Percentiles rank a stretch among this genome's conserved stretches.
Evolutionary conservation across 2,329 filamentous ascomycete genomes (phyloP).

Genomic region (Amphichorda felina): DNA sequence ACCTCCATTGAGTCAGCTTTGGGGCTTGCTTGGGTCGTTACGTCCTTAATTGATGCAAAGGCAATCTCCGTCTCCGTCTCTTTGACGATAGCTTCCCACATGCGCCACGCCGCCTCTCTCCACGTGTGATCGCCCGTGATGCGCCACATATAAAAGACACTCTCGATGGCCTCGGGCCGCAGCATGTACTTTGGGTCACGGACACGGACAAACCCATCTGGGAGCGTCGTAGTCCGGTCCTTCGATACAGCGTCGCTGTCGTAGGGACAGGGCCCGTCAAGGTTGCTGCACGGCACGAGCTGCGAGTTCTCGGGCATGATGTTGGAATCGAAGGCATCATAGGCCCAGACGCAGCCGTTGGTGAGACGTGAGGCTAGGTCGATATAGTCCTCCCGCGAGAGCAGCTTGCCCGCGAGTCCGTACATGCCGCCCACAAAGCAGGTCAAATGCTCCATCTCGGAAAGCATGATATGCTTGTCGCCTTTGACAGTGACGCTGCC

Average conservation of each 20-base stretch:
- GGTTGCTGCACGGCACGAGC: slow-evolving; percentile 21
- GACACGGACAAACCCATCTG: slow-evolving; percentile 46
- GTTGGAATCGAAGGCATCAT: slow-evolving; percentile 33
- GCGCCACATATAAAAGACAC: slow-evolving; percentile 38
- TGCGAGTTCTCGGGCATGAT: slow-evolving; percentile 41
- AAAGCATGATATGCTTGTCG: slow-evolving; percentile 14
- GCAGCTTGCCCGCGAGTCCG: slow-evolving; percentile 52
- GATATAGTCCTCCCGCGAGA: slow-evolving; percentile 34
- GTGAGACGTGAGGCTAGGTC: slow-evolving; percentile 34
- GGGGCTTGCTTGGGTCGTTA: slow-evolving; percentile 14
- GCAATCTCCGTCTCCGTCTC: slow-evolving; percentile 31
- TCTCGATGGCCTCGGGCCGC: slow-evolving; percentile 40
- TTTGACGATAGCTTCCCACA: slow-evolving; percentile 30
- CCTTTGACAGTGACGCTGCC: slow-evolving; percentile 23
- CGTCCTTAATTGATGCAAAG: slow-evolving; percentile 27
- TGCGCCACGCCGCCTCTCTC: slow-evolving; percentile 32
- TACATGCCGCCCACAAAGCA: slow-evolving; percentile 66
- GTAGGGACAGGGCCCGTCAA: slow-evolving; percentile 23
- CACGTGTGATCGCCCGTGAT: slow-evolving; percentile 31
- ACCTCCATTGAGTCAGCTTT: slow-evolving; percentile 51
- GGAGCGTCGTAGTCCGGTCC: slow-evolving; percentile 12
- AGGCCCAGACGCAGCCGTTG: slow-evolving; percentile 42
- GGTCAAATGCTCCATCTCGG: slow-evolving; percentile 44
- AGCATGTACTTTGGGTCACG: slow-evolving; percentile 30
- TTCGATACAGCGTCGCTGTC: slow-evolving; percentile 11